Evolutionary conservation across 176 grass and related monocot species (phyloP), one percentile per base, ranked within the genome.

Genomic region (Bromus sterilis): DNA sequence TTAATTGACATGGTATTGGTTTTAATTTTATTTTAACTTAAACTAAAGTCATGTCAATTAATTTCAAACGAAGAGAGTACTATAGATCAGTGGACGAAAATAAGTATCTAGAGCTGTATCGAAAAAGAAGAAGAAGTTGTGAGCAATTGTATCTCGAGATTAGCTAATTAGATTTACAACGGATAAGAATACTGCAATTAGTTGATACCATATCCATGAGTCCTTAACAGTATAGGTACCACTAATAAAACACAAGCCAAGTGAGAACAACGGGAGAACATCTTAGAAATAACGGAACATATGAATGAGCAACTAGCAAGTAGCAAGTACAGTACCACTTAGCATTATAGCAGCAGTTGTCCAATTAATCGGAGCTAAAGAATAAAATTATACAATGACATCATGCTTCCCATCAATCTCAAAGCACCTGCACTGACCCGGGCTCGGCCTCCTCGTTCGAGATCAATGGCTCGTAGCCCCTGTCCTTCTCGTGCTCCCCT

Each of bases 391-490:
- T 66, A 80, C 62, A 75, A 21, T 29, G 64, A 29, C 14, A 58
- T 40, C 39, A 11, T 36, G 21, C 9, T 53, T 76, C 23, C 28
- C 78, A 43, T 37, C 37, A 79, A 93, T 84, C 80, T 84, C 23
- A 51, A 67, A 78, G 87, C 57, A 24, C 63, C 87, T 64, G 56
- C 24, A 30, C 14, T 51, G 81, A 49, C 29, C 73, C 56, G 20
- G 31, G 32, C 25, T 85, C 71, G 30, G 56, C 44, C 66, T 23
- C 61, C 34, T 31, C 44, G 23, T 77, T 88, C 1, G 89, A 60
- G 21, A 95, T 91, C 90, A 95, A 79, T 32, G 89, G 89, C 84
- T 83, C 86, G 55, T 81, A 76, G 62, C 85, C 36, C 56, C 34
- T 36, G 69, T 48, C 77, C 67, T 67, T 72, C 11, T 77, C 21